Evolutionary conservation across 371 early-diverging fungal genomes (phyloP).

Genomic region (Basidiobolus meristosporus): DNA sequence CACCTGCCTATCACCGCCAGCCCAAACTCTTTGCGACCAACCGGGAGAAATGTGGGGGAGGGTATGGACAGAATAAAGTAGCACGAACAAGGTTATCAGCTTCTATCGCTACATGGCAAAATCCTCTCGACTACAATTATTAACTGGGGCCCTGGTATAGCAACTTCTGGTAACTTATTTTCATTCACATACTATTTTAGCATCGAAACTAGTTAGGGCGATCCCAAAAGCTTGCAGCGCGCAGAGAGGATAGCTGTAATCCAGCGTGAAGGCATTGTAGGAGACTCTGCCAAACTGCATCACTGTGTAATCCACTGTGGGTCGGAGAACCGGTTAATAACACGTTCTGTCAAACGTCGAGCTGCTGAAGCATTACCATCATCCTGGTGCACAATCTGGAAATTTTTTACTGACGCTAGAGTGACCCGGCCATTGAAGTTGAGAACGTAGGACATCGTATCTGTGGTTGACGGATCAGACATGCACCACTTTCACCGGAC

Average conservation of each 20-base stretch:
- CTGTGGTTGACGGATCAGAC: too few relatives aligned
- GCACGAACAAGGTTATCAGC: too few relatives aligned
- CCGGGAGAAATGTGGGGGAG: too few relatives aligned
- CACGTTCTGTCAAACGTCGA: neutral
- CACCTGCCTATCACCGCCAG: too few relatives aligned
- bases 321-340: neutral
- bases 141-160: too few relatives aligned
- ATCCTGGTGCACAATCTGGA: constrained; percentile 86
- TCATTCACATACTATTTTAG: constrained; percentile 77
- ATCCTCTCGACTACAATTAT: too few relatives aligned
- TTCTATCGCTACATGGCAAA: too few relatives aligned
- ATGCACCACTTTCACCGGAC: too few relatives aligned
- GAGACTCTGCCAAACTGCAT: constrained; percentile 88
- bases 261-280: constrained; percentile 74
- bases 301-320: constrained; percentile 75
- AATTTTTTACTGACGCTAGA: constrained; percentile 90
- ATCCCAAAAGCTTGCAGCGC: constrained; percentile 87
- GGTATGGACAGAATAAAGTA: too few relatives aligned
- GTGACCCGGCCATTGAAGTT: constrained; percentile 92
- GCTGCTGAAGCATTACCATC: constrained; percentile 35
- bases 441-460: constrained; percentile 81
- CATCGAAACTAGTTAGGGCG: constrained; percentile 80
- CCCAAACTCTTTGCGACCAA: too few relatives aligned
- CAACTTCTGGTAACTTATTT: too few relatives aligned
- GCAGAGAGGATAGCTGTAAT: constrained; percentile 88